Conservation (phyloP, 2,329 filamentous ascomycete genomes). For the Sordariomycetes sp. region DNA sequence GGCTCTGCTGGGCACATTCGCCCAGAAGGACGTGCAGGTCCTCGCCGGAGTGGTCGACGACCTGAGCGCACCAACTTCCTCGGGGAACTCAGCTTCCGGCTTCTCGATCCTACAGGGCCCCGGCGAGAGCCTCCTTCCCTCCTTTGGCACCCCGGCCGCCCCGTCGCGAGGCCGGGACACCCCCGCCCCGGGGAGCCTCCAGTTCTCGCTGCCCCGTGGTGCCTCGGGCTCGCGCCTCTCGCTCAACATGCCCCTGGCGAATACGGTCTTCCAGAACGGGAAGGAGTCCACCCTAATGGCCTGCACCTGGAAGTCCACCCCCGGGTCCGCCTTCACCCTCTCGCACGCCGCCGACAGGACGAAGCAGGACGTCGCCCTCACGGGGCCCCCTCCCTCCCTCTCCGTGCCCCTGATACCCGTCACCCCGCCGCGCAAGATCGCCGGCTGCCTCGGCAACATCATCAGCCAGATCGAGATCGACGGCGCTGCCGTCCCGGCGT, state of each 20-base stretch:
- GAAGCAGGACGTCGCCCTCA: constrained; percentile 24
- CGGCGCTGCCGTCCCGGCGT: constrained; percentile 46
- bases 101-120: constrained; percentile 8
- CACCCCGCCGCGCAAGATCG: constrained; percentile 50
- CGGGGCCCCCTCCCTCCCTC: constrained; percentile 10
- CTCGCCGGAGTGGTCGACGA: constrained; percentile 47
- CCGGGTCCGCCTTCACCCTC: constrained; percentile 10
- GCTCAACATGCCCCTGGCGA: constrained; percentile 57
- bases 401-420: constrained; percentile 47
- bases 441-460: constrained; percentile 67
- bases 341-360: constrained; percentile 21
- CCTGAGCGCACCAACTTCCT: constrained; percentile 23
- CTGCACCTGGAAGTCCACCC: constrained; percentile 12
- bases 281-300: constrained; percentile 45
- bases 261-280: constrained; percentile 68
- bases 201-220: constrained; percentile 4
- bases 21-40: constrained; percentile 25
- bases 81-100: background rate
- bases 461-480: constrained; percentile 49
- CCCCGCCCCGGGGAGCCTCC: background rate
- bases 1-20: constrained; percentile 9
- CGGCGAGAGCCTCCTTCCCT: constrained; percentile 4
- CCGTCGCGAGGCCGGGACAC: background rate
- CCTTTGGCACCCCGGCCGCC: background rate
- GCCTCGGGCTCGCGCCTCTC: constrained; percentile 11